Evolutionary conservation across 139 green algal species (phyloP).

Genomic region (Monoraphidium neglectum): DNA sequence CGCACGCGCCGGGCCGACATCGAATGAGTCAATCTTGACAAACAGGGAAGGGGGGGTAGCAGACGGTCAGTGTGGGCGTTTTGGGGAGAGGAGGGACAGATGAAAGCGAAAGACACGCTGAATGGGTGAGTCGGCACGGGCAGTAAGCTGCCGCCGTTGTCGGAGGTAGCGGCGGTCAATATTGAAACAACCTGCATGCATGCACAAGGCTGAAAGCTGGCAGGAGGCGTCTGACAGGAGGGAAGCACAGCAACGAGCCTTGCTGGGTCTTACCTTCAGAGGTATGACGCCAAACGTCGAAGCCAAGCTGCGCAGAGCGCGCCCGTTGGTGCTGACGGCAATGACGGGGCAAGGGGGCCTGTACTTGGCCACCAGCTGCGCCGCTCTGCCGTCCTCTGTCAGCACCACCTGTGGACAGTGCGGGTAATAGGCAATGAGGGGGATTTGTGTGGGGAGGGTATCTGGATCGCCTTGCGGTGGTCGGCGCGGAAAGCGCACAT

Average conservation of each 20-base stretch:
- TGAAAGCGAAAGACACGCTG: too few species aligned
- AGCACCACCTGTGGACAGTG: conserved; percentile 33
- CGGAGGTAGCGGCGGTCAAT: not conserved
- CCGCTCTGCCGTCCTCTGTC: conserved; percentile 24
- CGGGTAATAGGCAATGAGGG: too few species aligned
- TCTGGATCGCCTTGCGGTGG: too few species aligned
- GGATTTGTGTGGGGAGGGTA: too few species aligned
- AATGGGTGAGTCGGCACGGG: too few species aligned
- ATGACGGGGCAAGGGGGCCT: conserved; percentile 61
- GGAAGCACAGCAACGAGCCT: not conserved
- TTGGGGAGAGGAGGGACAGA: too few species aligned
- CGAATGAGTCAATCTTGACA: conserved; percentile 9
- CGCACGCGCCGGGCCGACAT: not conserved
- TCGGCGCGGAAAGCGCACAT: too few species aligned
- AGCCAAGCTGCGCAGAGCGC: conserved; percentile 43
- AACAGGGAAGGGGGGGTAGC: too few species aligned
- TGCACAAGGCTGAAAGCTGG: not conserved
- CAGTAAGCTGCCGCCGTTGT: not conserved
- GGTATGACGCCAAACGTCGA: conserved; percentile 46
- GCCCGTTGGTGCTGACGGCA: conserved; percentile 41
- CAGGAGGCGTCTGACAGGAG: not conserved
- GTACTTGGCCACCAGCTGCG: conserved; percentile 67
- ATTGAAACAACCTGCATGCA: not conserved
- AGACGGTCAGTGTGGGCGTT: too few species aligned
- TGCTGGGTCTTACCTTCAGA: conserved; percentile 36